Evolutionary conservation across 1,284 basidiomycete species (phyloP).

Genomic region (Sutorius eximius): DNA sequence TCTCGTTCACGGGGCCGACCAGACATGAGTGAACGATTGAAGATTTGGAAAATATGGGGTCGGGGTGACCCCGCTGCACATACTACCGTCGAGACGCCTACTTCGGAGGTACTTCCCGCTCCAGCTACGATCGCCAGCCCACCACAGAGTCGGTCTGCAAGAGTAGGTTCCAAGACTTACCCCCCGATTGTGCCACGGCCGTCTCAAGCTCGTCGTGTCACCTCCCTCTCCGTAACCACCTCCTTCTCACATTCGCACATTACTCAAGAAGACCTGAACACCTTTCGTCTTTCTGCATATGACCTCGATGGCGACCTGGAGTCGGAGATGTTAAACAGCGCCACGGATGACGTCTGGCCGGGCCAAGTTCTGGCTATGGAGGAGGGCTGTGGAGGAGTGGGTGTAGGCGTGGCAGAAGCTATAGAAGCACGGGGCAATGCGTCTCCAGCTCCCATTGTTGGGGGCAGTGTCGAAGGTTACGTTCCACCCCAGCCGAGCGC

Average conservation of each 20-base stretch:
- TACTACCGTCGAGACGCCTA: background rate
- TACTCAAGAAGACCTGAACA: conserved; percentile 26
- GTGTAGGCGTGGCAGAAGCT: background rate
- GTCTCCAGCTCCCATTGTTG: background rate
- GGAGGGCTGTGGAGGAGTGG: background rate
- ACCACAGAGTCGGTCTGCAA: background rate
- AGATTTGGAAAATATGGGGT: conserved; percentile 22
- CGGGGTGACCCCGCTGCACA: background rate
- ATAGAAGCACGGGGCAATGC: conserved; percentile 3
- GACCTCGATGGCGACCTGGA: conserved; percentile 29
- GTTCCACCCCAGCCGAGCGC: background rate
- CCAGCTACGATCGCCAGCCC: background rate
- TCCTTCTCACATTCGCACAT: conserved; percentile 29
- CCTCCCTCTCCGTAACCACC: conserved; percentile 27
- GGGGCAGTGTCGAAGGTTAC: conserved; percentile 13
- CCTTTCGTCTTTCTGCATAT: conserved; percentile 29
- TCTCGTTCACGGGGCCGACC: conserved; percentile 5
- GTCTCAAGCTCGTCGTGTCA: conserved; percentile 21
- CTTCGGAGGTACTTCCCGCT: conserved; percentile 1
- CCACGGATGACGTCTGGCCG: conserved; percentile 15
- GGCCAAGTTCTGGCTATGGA: conserved; percentile 14
- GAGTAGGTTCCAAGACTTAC: background rate
- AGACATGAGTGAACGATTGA: conserved; percentile 13
- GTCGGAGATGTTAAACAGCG: conserved; percentile 31
- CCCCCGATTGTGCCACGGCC: conserved; percentile 11